A percentile compares a stretch with the other conserved stretches of the same genome.
Conservation (phyloP, 2,329 filamentous ascomycete species). For the Neoscytalidium dimidiatum region DNA sequence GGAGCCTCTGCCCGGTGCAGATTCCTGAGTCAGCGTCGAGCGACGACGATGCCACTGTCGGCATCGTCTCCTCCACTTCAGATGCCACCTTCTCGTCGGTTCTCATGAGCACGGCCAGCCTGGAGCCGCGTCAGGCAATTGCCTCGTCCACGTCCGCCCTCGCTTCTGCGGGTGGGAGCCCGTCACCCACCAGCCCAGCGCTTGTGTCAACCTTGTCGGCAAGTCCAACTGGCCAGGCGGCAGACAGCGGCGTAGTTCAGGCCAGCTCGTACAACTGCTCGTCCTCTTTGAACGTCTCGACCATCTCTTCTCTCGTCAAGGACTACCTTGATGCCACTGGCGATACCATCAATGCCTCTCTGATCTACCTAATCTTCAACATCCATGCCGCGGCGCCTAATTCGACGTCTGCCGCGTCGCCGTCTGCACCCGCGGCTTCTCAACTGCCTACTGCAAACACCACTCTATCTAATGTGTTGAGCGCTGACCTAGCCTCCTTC, state of each 20-base stretch:
- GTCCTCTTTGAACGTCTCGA: constrained; percentile 51
- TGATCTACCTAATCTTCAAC: constrained; percentile 59
- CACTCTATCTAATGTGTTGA: constrained; percentile 51
- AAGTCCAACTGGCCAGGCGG: constrained; percentile 7
- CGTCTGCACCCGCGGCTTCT: constrained; percentile 41
- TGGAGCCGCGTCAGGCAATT: constrained; percentile 1
- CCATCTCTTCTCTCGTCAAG: constrained; percentile 52
- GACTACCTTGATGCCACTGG: constrained; percentile 57
- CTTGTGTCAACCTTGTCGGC: constrained; percentile 21
- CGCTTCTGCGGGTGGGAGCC: not conserved
- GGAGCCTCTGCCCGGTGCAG: constrained; percentile 63
- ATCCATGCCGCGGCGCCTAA: constrained; percentile 55
- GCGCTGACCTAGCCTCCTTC: constrained; percentile 50
- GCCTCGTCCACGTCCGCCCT: not conserved
- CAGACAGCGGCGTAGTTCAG: constrained; percentile 37
- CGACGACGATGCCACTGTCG: constrained; percentile 22
- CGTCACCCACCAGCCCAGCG: not conserved
- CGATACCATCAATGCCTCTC: constrained; percentile 56
- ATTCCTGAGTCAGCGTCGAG: constrained; percentile 40
- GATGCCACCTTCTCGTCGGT: constrained; percentile 6
- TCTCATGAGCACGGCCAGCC: not conserved
- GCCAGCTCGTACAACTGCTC: constrained; percentile 59
- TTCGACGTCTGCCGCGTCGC: constrained; percentile 41
- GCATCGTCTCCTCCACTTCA: constrained; percentile 22
- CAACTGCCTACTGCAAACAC: constrained; percentile 48